A percentile compares a stretch with the other conserved stretches of the same genome.
These are phyloP conservation scores for Dalbergia cultrata DNA, from an alignment of 306 rosid genomes.

Conservation along the genomic window DNA sequence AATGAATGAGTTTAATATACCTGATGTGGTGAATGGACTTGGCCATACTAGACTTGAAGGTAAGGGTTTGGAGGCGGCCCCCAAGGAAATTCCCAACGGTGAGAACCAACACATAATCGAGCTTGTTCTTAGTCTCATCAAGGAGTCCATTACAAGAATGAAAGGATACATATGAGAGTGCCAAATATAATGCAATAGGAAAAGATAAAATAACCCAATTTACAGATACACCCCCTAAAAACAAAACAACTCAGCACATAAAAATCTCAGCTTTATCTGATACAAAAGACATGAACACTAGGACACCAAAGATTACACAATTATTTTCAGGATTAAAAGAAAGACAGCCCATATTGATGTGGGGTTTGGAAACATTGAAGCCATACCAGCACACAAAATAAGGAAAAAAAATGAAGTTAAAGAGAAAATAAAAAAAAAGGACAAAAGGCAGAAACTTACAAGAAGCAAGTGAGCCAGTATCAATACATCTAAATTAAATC, in stretches of 20 bases:
- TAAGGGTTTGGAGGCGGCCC: constrained; percentile 73
- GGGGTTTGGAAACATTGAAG: no score
- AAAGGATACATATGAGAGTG: no score
- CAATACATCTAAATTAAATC: no score
- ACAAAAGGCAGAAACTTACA: no score
- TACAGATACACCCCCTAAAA: constrained; percentile 3
- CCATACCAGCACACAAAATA: no score
- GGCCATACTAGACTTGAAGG: constrained; percentile 72
- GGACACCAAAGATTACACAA: background rate
- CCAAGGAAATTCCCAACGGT: constrained; percentile 75
- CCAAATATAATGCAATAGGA: no score
- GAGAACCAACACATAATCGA: constrained; percentile 71
- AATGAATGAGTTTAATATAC: background rate
- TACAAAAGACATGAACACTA: background rate
- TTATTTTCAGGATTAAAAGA: constrained; percentile 28
- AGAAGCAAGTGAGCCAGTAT: no score
- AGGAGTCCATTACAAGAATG: no score
- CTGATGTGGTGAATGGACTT: constrained; percentile 75
- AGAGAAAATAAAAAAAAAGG: no score
- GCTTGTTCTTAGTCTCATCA: constrained; percentile 74
- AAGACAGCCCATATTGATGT: constrained; percentile 49
- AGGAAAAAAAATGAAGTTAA: no score
- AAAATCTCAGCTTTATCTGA: constrained; percentile 49
- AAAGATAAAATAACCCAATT: constrained; percentile 17
- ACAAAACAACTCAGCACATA: constrained; percentile 13